phyloP scores from a whole-genome alignment of 495 filamentous ascomycete genomes.

The Tuber brumale region DNA sequence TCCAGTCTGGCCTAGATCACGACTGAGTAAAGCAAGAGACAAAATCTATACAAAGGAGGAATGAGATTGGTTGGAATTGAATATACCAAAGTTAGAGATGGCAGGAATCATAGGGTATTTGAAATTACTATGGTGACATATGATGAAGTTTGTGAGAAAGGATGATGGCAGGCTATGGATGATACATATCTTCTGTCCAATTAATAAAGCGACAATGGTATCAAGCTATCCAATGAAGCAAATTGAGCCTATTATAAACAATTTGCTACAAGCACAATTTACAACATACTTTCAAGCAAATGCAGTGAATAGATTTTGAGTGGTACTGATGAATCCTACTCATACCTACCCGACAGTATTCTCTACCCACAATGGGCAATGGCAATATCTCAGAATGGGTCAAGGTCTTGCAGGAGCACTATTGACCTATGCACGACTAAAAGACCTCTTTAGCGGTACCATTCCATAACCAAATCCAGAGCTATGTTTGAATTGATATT shows the following conservation, averaged over 20 bases:
- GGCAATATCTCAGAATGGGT: conserved; percentile 9
- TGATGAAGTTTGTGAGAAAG: conserved; percentile 11
- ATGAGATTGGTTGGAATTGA: background rate
- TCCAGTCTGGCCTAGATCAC: background rate
- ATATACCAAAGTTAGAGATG: background rate
- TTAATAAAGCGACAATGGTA: conserved; percentile 6
- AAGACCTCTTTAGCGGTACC: background rate
- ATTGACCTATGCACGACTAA: conserved; percentile 13
- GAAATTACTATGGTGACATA: conserved; percentile 4
- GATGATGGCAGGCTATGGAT: background rate
- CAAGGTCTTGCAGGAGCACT: conserved; percentile 7
- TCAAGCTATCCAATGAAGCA: conserved; percentile 3
- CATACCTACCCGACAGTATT: conserved; percentile 21
- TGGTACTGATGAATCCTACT: background rate
- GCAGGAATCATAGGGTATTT: conserved; percentile 9
- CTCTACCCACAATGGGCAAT: conserved; percentile 10
- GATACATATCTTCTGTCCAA: background rate
- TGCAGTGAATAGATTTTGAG: conserved; percentile 5
- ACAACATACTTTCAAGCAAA: conserved; percentile 6
- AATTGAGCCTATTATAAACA: conserved; percentile 10
- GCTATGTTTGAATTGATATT: too few species aligned
- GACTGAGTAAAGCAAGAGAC: background rate
- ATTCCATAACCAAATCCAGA: too few species aligned
- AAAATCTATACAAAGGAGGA: conserved; percentile 1
- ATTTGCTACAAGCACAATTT: background rate